Percentiles rank a stretch among this genome's conserved stretches.
phyloP scores from a whole-genome alignment of 2,329 filamentous ascomycete species.

The Xylariaceae sp. region DNA sequence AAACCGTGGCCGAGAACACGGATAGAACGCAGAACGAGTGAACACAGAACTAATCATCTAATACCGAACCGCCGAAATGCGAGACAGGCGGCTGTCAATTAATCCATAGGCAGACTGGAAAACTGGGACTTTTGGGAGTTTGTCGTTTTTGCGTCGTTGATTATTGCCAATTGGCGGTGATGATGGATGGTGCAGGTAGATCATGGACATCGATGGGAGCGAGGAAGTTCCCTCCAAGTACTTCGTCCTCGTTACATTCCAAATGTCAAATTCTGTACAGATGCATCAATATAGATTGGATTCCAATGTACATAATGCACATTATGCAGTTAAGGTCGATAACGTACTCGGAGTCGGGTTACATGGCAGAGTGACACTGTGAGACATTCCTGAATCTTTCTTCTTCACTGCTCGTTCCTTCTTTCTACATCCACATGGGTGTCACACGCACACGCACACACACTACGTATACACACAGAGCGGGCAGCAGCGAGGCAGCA shows the following conservation, averaged over 20 bases:
- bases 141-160: not conserved
- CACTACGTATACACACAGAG: constrained; percentile 2
- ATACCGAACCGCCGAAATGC: not conserved
- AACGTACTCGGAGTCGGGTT: not conserved
- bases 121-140: not conserved
- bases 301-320: not conserved
- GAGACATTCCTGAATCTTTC: not conserved
- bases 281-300: not conserved
- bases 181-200: not conserved
- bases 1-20: not conserved
- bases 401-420: not conserved
- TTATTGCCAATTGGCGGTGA: not conserved
- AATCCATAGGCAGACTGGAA: not conserved
- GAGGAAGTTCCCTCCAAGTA: not conserved
- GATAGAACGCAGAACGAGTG: not conserved
- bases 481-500: not conserved
- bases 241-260: not conserved
- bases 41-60: not conserved
- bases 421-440: not conserved
- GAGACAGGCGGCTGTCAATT: not conserved
- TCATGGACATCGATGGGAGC: not conserved
- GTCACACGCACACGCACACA: not conserved
- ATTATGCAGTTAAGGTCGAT: not conserved
- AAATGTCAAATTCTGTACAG: not conserved
- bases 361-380: not conserved